These are phyloP conservation scores for Backusella australiensis DNA, from an alignment of 192 early-diverging fungal genomes.

Conservation along the genomic window DNA sequence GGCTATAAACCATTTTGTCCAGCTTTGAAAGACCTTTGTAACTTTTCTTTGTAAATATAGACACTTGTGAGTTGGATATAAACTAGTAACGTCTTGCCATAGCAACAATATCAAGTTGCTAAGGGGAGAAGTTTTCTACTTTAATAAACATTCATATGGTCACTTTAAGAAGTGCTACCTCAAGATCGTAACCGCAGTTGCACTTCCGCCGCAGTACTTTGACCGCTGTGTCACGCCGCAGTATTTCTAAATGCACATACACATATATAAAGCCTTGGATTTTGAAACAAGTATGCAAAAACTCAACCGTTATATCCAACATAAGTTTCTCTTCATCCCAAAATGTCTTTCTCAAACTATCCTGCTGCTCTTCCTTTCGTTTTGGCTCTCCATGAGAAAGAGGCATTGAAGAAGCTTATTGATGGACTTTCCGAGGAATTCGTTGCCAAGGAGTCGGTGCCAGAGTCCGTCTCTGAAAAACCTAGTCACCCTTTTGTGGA, in stretches of 20 bases:
- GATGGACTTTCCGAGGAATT: not conserved
- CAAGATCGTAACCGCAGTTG: not conserved
- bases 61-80: too few species aligned
- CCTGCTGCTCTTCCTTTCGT: constrained; percentile 21
- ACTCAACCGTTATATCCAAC: not conserved
- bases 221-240: not conserved
- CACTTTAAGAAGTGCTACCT: not conserved
- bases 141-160: not conserved
- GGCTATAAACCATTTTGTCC: too few species aligned
- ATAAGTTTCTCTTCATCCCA: not conserved
- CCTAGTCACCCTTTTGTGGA: constrained; percentile 9
- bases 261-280: not conserved
- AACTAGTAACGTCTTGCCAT: too few species aligned
- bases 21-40: too few species aligned
- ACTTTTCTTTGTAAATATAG: too few species aligned
- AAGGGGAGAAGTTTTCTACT: too few species aligned
- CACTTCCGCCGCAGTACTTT: not conserved
- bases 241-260: not conserved
- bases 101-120: too few species aligned
- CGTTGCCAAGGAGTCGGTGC: not conserved
- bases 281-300: not conserved
- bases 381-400: constrained; percentile 15
- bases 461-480: not conserved
- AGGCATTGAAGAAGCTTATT: not conserved
- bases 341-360: constrained; percentile 24